These are phyloP conservation scores for Chytriomyces confervae DNA, from an alignment of 192 early-diverging fungal species.

Conservation along the genomic window DNA sequence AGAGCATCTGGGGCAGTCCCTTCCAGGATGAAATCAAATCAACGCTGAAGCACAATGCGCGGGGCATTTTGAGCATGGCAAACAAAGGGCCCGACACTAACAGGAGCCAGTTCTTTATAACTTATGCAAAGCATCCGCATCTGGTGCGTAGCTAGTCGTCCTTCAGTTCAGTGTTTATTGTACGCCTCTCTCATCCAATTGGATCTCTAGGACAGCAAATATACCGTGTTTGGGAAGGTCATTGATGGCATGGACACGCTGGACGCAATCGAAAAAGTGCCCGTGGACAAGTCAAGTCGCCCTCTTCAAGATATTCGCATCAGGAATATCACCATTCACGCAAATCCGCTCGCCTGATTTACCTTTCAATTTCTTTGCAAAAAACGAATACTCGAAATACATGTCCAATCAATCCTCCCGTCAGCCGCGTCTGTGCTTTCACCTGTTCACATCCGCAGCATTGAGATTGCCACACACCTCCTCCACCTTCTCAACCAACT, in stretches of 20 bases:
- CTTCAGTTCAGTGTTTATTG: no score
- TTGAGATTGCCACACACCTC: conserved; percentile 10
- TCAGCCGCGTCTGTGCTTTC: no score
- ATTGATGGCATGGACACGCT: conserved; percentile 87
- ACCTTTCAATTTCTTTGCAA: no score
- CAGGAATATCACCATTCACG: conserved; percentile 81
- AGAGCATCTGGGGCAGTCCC: conserved; percentile 75
- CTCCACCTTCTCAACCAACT: conserved; percentile 11
- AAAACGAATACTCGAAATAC: no score
- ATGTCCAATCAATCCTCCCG: no score
- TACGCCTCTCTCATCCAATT: no score
- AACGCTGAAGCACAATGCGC: conserved; percentile 84
- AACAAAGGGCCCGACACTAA: conserved; percentile 69
- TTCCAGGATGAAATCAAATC: conserved; percentile 75
- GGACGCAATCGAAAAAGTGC: conserved; percentile 84
- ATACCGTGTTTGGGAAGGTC: conserved; percentile 92
- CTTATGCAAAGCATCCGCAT: conserved; percentile 81
- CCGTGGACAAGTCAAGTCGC: conserved; percentile 77
- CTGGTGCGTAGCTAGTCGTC: conserved; percentile 36
- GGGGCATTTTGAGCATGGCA: conserved; percentile 90
- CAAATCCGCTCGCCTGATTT: conserved; percentile 85
- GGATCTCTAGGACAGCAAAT: conserved; percentile 70
- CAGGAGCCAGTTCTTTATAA: conserved; percentile 82
- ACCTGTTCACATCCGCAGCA: no score
- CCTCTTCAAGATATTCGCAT: conserved; percentile 83